Percentiles rank a stretch among this genome's conserved stretches.
These are phyloP conservation scores for Dionaea muscipula DNA, from an alignment of 179 eudicot species.

Conservation along the genomic window DNA sequence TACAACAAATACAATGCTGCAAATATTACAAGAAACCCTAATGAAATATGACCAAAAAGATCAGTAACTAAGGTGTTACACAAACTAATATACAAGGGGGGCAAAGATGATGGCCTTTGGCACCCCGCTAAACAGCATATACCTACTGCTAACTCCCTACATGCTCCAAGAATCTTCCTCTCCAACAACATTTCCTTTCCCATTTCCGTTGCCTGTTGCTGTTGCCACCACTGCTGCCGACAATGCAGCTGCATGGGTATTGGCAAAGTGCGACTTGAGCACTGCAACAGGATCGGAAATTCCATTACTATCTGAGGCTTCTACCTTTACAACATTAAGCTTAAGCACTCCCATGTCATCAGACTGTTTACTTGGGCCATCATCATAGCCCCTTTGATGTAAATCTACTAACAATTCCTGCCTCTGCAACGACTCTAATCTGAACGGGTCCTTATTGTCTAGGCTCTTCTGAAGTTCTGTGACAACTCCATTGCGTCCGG, in stretches of 20 bases:
- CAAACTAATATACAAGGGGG: conserved; percentile 30
- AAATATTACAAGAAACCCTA: conserved; percentile 21
- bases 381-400: conserved; percentile 33
- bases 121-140: conserved; percentile 16
- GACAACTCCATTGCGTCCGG: conserved; percentile 18
- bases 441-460: conserved; percentile 32
- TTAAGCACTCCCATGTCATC: conserved; percentile 14
- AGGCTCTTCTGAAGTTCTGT: conserved; percentile 22
- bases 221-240: conserved; percentile 11
- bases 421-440: conserved; percentile 30
- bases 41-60: not conserved
- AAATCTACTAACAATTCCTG: conserved; percentile 25
- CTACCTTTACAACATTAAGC: conserved; percentile 31
- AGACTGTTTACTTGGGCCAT: conserved; percentile 22
- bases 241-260: conserved; percentile 9
- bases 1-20: conserved; percentile 36
- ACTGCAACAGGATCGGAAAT: conserved; percentile 87
- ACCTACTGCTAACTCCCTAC: conserved; percentile 34
- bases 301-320: conserved; percentile 24
- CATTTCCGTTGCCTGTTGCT: not conserved
- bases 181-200: conserved; percentile 20
- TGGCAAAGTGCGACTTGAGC: conserved; percentile 54
- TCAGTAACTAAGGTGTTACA: not conserved
- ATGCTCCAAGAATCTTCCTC: conserved; percentile 58
- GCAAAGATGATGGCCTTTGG: conserved; percentile 13